Base-by-base conservation (phyloP, 805 yeast genomes). In the Priceomyces fermenticarens region DNA sequence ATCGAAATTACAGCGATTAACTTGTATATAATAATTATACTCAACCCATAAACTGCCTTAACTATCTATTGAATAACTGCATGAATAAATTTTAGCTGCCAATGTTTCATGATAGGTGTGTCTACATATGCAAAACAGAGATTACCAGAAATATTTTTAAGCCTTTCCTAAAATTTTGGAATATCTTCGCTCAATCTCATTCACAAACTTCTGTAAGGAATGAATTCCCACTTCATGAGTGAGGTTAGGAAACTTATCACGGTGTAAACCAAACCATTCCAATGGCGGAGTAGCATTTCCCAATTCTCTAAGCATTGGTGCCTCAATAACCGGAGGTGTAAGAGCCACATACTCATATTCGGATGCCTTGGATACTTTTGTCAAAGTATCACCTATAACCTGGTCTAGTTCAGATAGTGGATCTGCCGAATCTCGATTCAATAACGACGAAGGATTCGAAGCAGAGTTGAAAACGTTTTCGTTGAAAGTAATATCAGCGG, bases 251-350 rank as follows among this genome's bases (percentile, higher is more conserved):
- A 93, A 81, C 49, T 82, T 79, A 52, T 84, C 78, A 49, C 98
- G 74, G 58, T 93, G 93, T 25, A 93, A 72, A 2, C 99, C 99
- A 67, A 93, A 86, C 99, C 99, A 93, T 58, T 93, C 99, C 43
- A 93, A 65, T 2, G 99, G 99, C 1, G 99, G 99, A 0, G 99
- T 93, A 1, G 97, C 98, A 63, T 85, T 90, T 17, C 99, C 98
- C 53, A 93, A 72, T 54, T 93, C 98, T 54, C 81, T 81, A 54
- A 93, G 69, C 50, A 84, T 91, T 2, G 98, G 98, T 13, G 93
- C 86, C 46, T 86, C 95, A 29, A 93, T 88, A 5, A 78, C 70
- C 0, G 97, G 96, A 9, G 85, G 85, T 29, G 75, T 80, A 9
- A 86, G 54, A 0, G 98, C 78, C 26, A 71, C 52, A 51, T 88